Base-by-base conservation (phyloP, 1,284 basidiomycete species). In the Apiotrichum sp. region DNA sequence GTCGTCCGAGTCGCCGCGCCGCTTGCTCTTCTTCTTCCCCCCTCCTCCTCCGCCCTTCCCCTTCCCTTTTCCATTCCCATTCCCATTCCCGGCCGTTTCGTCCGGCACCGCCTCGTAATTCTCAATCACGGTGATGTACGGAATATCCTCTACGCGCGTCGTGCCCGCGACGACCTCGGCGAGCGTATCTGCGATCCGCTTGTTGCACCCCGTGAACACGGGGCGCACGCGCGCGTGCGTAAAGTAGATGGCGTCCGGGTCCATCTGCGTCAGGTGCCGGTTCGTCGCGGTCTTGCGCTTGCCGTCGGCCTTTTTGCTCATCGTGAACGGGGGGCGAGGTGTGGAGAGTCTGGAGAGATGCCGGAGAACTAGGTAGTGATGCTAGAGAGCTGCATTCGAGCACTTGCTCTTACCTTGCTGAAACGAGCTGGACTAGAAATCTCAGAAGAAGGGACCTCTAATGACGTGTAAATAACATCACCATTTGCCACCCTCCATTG, bases 61-160 rank as follows among this genome's bases (percentile, higher is more conserved):
- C 6, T 51, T 38, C 29, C 29, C 29, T 29, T 46, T 50, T 46
- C 9, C 43, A 16, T 6, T 40, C 29, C 1, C 43, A 43, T 3
- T 52, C 43, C 32, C 47, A 41, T 45, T 51, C 32, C 48, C 33
- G 39, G 29, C 34, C 13, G 35, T 16, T 32, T 38, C 35, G 3
- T 36, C 29, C 3, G 46, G 22, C 2, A 45, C 38, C 5, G 42
- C 40, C 43, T 60, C 58, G 34, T 57, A 57, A 49, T 60, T 60
- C 50, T 60, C 58, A 34, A 60, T 57, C 22, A 60, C 55, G 1
- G 58, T 60, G 31, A 60, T 60, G 55, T 60, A 60, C 6, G 58
- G 58, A 11, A 60, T 57, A 50, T 60, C 58, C 36, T 50, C 48
- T 13, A 60, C 16, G 46, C 43, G 48, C 5, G 58, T 60, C 42